Evolutionary conservation across 371 early-diverging fungal genomes (phyloP), one percentile per base, ranked within the genome.

Genomic region (Rhizopus microsporus): DNA sequence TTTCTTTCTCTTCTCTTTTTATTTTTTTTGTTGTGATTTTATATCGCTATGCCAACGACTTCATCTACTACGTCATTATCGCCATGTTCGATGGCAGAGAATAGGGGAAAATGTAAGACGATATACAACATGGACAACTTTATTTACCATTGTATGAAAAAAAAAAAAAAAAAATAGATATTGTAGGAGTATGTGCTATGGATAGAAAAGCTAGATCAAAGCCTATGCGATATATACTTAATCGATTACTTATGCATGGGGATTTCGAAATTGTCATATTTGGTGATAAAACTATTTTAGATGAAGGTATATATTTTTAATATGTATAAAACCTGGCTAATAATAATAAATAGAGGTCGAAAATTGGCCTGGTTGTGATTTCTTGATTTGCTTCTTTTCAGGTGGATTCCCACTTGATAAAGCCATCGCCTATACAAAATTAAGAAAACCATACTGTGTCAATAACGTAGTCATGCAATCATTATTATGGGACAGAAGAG

Each of bases 321-420:
- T 43, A 10, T 43, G 1, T 43, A 15, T 15, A 5, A 40, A 30
- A 43, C 31, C 9, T 10, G 5, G 29, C n/a, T 13, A 35, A 5
- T 33, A 33, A 39, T 8, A 40, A 12, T n/a, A 38, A 51, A 54
- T 29, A 91, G 93, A 85, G 50, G 84, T 92, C 31, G 90, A 91
- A 35, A 82, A 85, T 56, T 98, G 99, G 99, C 99, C 99, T 5
- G 76, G 80, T 1, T 96, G 98, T 73, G 97, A 99, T 74, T 94
- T 98, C 64, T 81, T 99, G 65, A 90, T 99, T 33, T 91, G 96
- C 10, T 99, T 99, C 77, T 98, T 95, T 73, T 95, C 95, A 5
- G 85, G 73, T 31, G 98, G 95, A 31, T 98, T 99, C 62, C 99
- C 99, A 1, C 77, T 99, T 31, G 83, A 92, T 31, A 98, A 98